phyloP scores from a whole-genome alignment of 306 rosid genomes.

The Malus sylvestris region DNA sequence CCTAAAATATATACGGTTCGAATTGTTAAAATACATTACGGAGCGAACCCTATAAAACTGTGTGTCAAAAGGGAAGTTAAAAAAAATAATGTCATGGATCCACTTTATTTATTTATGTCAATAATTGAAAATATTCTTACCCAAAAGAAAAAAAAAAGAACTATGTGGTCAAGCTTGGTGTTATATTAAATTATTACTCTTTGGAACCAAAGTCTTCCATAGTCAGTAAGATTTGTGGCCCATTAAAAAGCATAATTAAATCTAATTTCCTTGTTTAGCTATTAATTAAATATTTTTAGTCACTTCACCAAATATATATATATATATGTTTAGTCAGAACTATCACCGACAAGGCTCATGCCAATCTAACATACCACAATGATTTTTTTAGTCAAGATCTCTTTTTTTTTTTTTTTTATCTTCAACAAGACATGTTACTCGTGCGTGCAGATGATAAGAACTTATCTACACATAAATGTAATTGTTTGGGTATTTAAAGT shows the following conservation, averaged over 20 bases:
- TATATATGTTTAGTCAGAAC: neutral
- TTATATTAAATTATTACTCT: neutral
- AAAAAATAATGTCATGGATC: no score
- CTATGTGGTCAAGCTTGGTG: neutral
- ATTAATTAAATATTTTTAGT: neutral
- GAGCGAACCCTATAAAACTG: rapidly evolving
- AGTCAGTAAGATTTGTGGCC: constrained; percentile 12
- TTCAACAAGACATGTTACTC: neutral
- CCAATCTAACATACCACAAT: neutral
- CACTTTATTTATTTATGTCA: no score
- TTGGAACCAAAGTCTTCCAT: neutral
- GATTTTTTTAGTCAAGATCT: neutral
- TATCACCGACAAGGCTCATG: constrained; percentile 2
- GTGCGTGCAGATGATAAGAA: neutral
- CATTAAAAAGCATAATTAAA: constrained; percentile 14
- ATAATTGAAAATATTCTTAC: no score
- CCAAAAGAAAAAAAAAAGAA: no score
- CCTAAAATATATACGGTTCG: no score
- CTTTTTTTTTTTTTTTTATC: no score
- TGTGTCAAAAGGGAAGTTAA: no score
- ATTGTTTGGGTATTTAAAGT: no score
- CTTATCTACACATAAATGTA: neutral
- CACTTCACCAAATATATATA: neutral
- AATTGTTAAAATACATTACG: no score
- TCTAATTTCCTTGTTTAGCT: neutral